Conservation (phyloP, 176 grass and related monocot genomes). For the Calamus simplicifolius region DNA sequence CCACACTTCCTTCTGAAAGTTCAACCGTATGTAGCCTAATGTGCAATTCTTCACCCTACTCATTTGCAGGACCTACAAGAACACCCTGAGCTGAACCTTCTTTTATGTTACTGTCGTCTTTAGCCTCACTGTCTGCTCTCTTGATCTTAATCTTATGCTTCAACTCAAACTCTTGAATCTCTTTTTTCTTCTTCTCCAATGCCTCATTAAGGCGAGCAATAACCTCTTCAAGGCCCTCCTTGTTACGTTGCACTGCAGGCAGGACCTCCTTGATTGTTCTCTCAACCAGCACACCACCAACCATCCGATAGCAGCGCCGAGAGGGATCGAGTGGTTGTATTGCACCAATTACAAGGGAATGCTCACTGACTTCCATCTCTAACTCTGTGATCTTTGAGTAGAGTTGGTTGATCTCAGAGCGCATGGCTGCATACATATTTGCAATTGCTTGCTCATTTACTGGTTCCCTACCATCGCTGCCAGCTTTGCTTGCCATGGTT, state of each 20-base stretch:
- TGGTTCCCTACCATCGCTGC: slow-evolving; percentile 32
- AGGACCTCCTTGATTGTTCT: slow-evolving; percentile 77
- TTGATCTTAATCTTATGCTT: slow-evolving; percentile 91
- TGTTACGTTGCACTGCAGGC: slow-evolving; percentile 62
- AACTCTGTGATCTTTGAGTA: slow-evolving; percentile 82
- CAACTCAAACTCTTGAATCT: slow-evolving; percentile 67
- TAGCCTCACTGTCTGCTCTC: slow-evolving; percentile 27
- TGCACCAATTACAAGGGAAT: slow-evolving; percentile 75
- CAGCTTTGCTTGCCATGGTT: slow-evolving; percentile 49
- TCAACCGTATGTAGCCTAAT: no score
- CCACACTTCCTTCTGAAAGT: no score
- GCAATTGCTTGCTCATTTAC: slow-evolving; percentile 65
- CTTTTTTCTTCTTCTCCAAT: slow-evolving; percentile 75
- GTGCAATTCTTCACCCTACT: not conserved
- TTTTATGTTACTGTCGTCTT: slow-evolving; percentile 38
- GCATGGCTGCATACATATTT: slow-evolving; percentile 59
- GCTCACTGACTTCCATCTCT: slow-evolving; percentile 75
- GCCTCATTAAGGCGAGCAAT: slow-evolving; percentile 63
- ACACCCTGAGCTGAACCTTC: slow-evolving; percentile 73
- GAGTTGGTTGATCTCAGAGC: slow-evolving; percentile 71
- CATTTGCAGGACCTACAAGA: slow-evolving; percentile 65
- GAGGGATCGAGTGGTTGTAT: slow-evolving; percentile 64
- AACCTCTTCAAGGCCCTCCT: slow-evolving; percentile 75
- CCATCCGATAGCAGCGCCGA: slow-evolving; percentile 82
- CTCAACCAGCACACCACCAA: slow-evolving; percentile 71